Base-by-base conservation (phyloP, 2,329 filamentous ascomycete genomes). In the Trichoderma brevicompactum region DNA sequence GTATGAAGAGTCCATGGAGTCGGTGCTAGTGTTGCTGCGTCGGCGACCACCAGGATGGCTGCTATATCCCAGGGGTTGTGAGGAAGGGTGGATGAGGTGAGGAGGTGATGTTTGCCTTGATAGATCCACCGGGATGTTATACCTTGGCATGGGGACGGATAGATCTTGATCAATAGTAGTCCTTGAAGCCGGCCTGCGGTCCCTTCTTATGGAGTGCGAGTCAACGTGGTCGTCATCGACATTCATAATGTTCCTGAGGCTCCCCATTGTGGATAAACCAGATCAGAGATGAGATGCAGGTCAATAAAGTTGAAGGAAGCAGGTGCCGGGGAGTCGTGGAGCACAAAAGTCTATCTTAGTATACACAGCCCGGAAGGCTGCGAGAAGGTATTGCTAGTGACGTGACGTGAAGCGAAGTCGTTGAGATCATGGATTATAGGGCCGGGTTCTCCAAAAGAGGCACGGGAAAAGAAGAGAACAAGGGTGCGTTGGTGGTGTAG, bases 171-270 rank as follows among this genome's bases (percentile, higher is more conserved):
- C 69, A 43, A 70, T 68, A 64, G 72, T 68, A 43, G 72, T 69
- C 65, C 74, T 75, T 74, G 76, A 77, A 72, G 72, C 73, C 72
- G 80, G 74, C 72, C 75, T 75, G 69, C 75, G 75, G 72, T 77
- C 75, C 77, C 76, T 83, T 80, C 81, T 83, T 80, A 79, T 77
- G 72, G 76, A 70, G 72, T 74, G 75, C 65, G 79, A 73, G 69
- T 79, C 76, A 66, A 74, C 74, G 68, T 79, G 77, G 70, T 83
- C 82, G 70, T 84, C 82, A 71, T 83, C 81, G 71, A 79, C 77
- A 74, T 85, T 84, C 81, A 86, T 85, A 74, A 86, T 86, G 72
- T 83, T 83, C 71, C 80, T 81, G 69, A 86, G 79, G 72, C 81
- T 84, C 70, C 82, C 79, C 83, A 86, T 85, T 77, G 75, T 75